Percentiles rank a stretch among this genome's conserved stretches.
phyloP scores from a whole-genome alignment of 768 basidiomycete species.

The Boletus sensibilis region DNA sequence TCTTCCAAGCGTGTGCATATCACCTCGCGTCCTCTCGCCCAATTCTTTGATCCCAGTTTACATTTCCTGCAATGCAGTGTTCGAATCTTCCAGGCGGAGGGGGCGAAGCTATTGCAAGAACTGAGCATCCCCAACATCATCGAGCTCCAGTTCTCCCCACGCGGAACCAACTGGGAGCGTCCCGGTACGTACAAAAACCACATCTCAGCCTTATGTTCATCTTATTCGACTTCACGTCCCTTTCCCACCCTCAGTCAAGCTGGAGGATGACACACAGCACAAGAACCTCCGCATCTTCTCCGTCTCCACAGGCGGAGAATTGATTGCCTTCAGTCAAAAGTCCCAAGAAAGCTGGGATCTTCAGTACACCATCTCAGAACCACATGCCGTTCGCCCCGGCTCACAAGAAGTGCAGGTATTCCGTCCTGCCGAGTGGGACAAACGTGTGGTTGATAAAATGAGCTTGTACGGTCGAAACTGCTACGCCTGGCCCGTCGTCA shows the following conservation, averaged over 20 bases:
- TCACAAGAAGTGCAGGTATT: conserved; percentile 82
- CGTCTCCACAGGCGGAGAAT: conserved; percentile 80
- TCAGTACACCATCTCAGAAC: conserved; percentile 88
- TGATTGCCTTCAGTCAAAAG: conserved; percentile 87
- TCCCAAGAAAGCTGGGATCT: conserved; percentile 88
- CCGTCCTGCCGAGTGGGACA: conserved; percentile 74
- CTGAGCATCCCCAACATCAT: conserved; percentile 71
- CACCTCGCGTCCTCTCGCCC: conserved; percentile 16
- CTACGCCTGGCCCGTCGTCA: conserved; percentile 99
- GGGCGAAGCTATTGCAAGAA: conserved; percentile 70
- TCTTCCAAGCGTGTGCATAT: conserved; percentile 66
- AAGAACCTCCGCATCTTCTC: conserved; percentile 94
- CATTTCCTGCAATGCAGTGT: conserved; percentile 45
- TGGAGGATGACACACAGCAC: conserved; percentile 88
- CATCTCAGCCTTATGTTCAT: conserved; percentile 26
- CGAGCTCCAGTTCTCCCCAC: conserved; percentile 90
- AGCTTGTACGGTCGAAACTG: conserved; percentile 94
- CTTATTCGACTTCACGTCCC: conserved; percentile 12
- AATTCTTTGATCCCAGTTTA: conserved; percentile 11
- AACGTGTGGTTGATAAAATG: conserved; percentile 78
- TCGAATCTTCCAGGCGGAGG: conserved; percentile 73
- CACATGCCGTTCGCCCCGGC: conserved; percentile 79
- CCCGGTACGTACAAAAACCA: conserved; percentile 48
- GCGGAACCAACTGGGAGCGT: conserved; percentile 94
- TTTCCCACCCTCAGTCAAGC: conserved; percentile 53